Conservation (phyloP, 768 basidiomycete genomes). For the Hortiboletus campestris region DNA sequence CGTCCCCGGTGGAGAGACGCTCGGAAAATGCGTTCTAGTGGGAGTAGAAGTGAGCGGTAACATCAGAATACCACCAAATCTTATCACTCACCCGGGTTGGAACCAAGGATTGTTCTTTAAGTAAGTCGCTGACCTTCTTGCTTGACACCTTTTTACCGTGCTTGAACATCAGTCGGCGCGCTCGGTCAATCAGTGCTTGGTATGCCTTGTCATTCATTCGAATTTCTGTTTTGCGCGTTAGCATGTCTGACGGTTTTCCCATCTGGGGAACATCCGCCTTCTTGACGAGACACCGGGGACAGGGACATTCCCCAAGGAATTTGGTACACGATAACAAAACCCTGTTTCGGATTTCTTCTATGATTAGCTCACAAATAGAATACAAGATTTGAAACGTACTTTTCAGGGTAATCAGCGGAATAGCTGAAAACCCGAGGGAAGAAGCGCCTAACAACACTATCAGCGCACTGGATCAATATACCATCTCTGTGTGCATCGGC, state of each 20-base stretch:
- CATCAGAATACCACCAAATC: no score
- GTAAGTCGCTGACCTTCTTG: not conserved
- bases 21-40: not conserved
- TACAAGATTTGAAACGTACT: not conserved
- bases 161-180: not conserved
- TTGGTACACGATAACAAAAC: not conserved
- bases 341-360: not conserved
- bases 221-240: accelerated
- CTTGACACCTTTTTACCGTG: not conserved
- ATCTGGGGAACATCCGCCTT: not conserved
- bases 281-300: not conserved
- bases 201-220: not conserved
- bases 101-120: not conserved
- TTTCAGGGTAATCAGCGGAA: slow-evolving; percentile 11
- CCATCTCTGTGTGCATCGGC: slow-evolving; percentile 12
- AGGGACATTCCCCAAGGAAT: slow-evolving; percentile 3
- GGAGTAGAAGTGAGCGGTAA: no score
- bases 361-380: no score
- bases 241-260: not conserved
- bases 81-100: not conserved
- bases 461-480: slow-evolving; percentile 12
- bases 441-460: slow-evolving; percentile 6
- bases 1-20: not conserved
- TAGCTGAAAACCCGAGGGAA: slow-evolving; percentile 19
- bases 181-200: accelerated